These are phyloP conservation scores for Rhizodiscina lignyota DNA, from an alignment of 495 filamentous ascomycete species.

Conservation along the genomic window DNA sequence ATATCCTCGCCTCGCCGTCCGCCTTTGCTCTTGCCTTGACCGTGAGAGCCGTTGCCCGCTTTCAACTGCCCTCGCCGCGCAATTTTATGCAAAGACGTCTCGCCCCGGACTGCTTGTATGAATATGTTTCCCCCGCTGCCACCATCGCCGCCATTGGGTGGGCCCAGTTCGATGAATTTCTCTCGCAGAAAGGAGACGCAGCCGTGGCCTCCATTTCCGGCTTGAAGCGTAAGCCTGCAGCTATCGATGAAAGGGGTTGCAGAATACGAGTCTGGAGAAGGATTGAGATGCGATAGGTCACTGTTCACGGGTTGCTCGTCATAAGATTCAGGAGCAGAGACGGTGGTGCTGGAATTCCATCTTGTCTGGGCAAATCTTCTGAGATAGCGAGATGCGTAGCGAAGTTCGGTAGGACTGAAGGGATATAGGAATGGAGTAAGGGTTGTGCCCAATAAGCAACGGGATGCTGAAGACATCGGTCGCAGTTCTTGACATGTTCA, in stretches of 20 bases:
- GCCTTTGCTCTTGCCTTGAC: conserved; percentile 64
- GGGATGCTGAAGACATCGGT: too few relatives aligned
- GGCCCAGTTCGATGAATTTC: conserved; percentile 69
- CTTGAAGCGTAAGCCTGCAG: conserved; percentile 54
- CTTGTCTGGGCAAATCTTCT: too few relatives aligned
- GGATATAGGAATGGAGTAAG: conserved; percentile 16
- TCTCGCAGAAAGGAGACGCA: conserved; percentile 89
- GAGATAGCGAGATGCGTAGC: too few relatives aligned
- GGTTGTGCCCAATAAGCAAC: too few relatives aligned
- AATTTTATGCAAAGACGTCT: conserved; percentile 87
- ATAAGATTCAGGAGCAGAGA: too few relatives aligned
- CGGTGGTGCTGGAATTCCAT: too few relatives aligned
- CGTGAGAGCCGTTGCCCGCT: conserved; percentile 67
- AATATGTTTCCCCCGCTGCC: conserved; percentile 83
- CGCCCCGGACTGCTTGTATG: conserved; percentile 79
- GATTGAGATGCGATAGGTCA: conserved; percentile 61
- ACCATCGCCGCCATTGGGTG: conserved; percentile 94
- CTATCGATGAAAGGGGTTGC: conserved; percentile 73
- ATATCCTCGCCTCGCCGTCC: conserved; percentile 76
- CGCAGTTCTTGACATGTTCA: too few relatives aligned
- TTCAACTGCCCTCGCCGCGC: conserved; percentile 58
- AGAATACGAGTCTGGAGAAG: conserved; percentile 65
- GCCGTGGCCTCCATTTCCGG: conserved; percentile 73
- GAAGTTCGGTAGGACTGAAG: too few relatives aligned
- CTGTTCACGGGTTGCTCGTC: too few relatives aligned